Base-by-base conservation (phyloP, 2,329 filamentous ascomycete genomes). In the Lasiodiplodia hormozganensis region DNA sequence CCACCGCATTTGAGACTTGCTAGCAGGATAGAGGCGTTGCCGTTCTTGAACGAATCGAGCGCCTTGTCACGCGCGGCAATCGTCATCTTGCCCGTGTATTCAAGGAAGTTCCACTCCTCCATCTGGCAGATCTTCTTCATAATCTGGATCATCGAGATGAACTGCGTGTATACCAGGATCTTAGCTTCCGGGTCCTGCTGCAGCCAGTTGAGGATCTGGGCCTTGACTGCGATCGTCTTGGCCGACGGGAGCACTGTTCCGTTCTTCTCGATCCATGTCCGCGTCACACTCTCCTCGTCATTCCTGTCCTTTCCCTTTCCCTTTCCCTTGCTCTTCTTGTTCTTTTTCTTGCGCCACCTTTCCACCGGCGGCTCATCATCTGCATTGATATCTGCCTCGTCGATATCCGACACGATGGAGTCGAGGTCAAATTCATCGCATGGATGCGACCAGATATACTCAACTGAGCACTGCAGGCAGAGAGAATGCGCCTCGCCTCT, bases 111-210 rank as follows among this genome's bases (percentile, higher is more conserved):
- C 87, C 86, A 89, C 0, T 74, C 71, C 70, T 89, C 84, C 1
- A 77, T 73, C 0, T 78, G 36, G 73, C 86, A 89, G 49, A 90
- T 79, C 1, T 78, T 80, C 0, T 71, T 75, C 2, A 90, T 72
- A 21, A 90, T 85, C 0, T 79, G 73, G 6, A 87, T 81, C 72
- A 89, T 84, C 2, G 82, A 77, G 2, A 86, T 75, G 69, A 88
- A 90, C 71, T 90, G 87, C 0, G 85, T 87, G 71, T 89, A 90
- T 56, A 90, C 77, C 68, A 86, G 86, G 56, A 89, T 83, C 75
- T 90, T 90, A 51, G 82, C 82, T 0, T 79, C 64, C 0, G 80
- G 79, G 4, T 84, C 82, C 14, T 85, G 79, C 1, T 76, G 68
- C 1, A 79, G 56, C 83, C 82, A 85, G 31, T 82, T 80, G 36